Evolutionary conservation across 2,329 filamentous ascomycete genomes (phyloP), one percentile per base, ranked within the genome.

Genomic region (Trichoderma afroharzianum): DNA sequence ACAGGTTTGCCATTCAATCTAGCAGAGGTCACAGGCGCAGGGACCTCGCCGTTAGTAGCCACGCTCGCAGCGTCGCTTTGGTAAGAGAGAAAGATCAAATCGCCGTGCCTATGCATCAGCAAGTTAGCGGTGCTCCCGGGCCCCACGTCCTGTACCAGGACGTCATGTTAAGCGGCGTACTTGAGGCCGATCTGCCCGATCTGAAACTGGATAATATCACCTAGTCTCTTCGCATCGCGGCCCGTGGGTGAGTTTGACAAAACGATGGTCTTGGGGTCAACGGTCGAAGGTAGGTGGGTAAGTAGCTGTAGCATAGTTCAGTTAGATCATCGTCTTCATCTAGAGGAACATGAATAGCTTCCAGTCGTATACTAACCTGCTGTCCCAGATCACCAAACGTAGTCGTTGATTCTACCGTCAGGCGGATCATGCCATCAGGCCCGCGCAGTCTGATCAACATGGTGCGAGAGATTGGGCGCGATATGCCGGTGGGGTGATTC

Each of bases 371-470:
- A 53, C 70, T 72, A 79, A 90, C 88, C 82, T 86, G 82, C 30
- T 83, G 79, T 36, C 85, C 87, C 55, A 91, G 82, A n/a, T 88
- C 83, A 55, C 83, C 85, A 80, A 98, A 97, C 0, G 91, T 90
- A 74, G 93, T 90, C 55, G 88, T 86, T 64, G 91, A 88, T 76
- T 95, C 91, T 76, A 97, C 88, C 66, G 87, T 93, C 77, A 98
- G 86, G 76, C 96, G 92, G 82, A 95, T 91, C 86, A 96, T 96
- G 84, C 96, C 96, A 84, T 98, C 94, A 74, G 93, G 94, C 80
- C 94, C 94, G 78, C 95, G 91, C 76, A 97, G 93, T 81, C 95
- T 90, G 71, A 98, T 86, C 78, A 97, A 87, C 90, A 97, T 97
- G 74, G 79, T 83, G 79, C 32, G 36, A 43, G 18, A 36, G 28